Base-by-base conservation (phyloP, 1,139 yeast genomes). In the Yamadazyma oceani region DNA sequence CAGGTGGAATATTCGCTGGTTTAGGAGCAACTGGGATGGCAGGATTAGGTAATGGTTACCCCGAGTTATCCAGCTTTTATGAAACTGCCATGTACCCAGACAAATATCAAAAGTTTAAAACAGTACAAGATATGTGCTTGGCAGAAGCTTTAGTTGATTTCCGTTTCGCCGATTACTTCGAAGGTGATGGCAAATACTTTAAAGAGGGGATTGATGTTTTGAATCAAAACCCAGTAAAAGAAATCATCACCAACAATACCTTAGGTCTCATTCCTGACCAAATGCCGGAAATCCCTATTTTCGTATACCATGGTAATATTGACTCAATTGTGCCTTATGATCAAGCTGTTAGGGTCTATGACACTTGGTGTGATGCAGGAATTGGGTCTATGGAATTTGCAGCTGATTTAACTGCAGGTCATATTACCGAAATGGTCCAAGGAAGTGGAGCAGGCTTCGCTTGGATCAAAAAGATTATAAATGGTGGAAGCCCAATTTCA, bases 301-400 rank as follows among this genome's bases (percentile, higher is more conserved):
- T 64, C 36, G 50, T 64, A 8, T 65, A 56, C 48, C 71, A 66
- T 37, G 67, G 67, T 1, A 34, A 44, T 17, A 36, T 52, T 3
- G 72, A 66, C 43, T 45, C 46, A 5, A 49, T 66, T 34, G 61
- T 60, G 24, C 69, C 69, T 2, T 54, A 49, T 33, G 38, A 35
- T n/a, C 52, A 53, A 32, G 50, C 60, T 2, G 45, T 47, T 31
- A 51, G 62, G 37, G 57, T 53, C 3, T 64, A 55, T 41, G 46
- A 60, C n/a, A 45, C 40, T 17, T 66, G 68, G 64, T 65, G 70
- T 46, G 52, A 44, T 2, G 46, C 53, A 43, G 68, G 64, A 2
- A 56, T 61, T 15, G 33, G 42, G n/a, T 62, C 67, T 0, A 44
- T 60, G 19, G 69, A 64, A 41, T 55, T 62, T 36, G 50, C 58